Conservation (phyloP, 352 stramenopile genomes). For the Globisporangium perplexum region DNA sequence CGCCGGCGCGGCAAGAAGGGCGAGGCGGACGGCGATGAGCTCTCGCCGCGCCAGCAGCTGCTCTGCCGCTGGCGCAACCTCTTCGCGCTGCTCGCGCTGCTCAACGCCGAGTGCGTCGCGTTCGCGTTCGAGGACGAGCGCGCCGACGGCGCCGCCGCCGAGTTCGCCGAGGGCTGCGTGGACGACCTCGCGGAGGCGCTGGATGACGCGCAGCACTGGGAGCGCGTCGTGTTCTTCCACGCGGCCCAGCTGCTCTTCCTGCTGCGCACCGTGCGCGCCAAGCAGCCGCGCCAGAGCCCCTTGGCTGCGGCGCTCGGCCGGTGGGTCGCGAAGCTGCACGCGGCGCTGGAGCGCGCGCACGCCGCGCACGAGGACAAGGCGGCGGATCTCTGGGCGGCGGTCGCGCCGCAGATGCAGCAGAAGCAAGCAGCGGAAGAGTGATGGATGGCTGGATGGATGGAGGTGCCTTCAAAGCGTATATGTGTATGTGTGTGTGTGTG, state of each 20-base stretch:
- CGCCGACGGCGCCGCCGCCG: slow-evolving; percentile 28
- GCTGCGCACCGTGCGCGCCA: slow-evolving; percentile 22
- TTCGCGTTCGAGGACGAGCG: slow-evolving; percentile 51
- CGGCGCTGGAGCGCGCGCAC: slow-evolving; percentile 28
- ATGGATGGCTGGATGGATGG: background rate
- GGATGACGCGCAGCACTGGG: slow-evolving; percentile 41
- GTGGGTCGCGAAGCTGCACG: slow-evolving; percentile 37
- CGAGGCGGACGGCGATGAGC: slow-evolving; percentile 10
- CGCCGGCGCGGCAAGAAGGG: slow-evolving; percentile 32
- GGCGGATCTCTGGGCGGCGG: slow-evolving; percentile 37
- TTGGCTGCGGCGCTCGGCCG: slow-evolving; percentile 22
- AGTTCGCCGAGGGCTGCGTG: slow-evolving; percentile 47
- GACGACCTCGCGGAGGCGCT: slow-evolving; percentile 41
- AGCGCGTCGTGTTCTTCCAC: slow-evolving; percentile 65
- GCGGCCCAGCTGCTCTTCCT: slow-evolving; percentile 47
- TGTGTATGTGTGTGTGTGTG: too few relatives aligned
- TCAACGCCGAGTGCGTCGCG: slow-evolving; percentile 54
- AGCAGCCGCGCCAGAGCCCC: slow-evolving; percentile 8
- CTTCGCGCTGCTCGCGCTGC: slow-evolving; percentile 53
- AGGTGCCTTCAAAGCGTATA: too few relatives aligned
- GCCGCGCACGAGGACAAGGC: slow-evolving; percentile 36
- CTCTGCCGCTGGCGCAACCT: slow-evolving; percentile 66
- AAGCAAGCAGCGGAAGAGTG: slow-evolving; percentile 16
- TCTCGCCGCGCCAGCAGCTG: slow-evolving; percentile 31
- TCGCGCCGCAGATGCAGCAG: slow-evolving; percentile 16